phyloP scores from a whole-genome alignment of 2,329 filamentous ascomycete species.

The Penicillium sp. region DNA sequence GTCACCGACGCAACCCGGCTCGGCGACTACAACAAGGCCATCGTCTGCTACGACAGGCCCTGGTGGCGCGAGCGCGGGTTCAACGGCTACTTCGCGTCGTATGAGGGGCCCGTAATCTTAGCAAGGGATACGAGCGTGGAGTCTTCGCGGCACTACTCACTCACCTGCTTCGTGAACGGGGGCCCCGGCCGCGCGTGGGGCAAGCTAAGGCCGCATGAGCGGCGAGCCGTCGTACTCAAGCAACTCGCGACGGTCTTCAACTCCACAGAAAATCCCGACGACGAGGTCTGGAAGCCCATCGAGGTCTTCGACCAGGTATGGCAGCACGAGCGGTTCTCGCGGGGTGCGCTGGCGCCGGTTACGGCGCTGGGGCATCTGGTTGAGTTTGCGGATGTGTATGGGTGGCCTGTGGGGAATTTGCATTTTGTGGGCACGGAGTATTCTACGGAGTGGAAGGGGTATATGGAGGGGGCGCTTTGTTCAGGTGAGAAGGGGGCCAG shows the following conservation, averaged over 20 bases:
- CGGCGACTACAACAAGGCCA: conserved; percentile 44
- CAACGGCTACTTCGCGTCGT: conserved; percentile 46
- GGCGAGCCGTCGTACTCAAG: neutral
- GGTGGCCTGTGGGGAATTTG: conserved; percentile 42
- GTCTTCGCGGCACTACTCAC: conserved; percentile 29
- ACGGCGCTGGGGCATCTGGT: conserved; percentile 38
- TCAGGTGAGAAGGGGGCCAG: conserved; percentile 55
- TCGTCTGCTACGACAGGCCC: conserved; percentile 49
- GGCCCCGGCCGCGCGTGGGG: conserved; percentile 41
- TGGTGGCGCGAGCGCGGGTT: conserved; percentile 40
- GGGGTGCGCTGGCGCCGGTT: conserved; percentile 47
- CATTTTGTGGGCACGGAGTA: conserved; percentile 63
- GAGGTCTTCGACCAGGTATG: conserved; percentile 36
- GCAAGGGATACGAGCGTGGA: conserved; percentile 46
- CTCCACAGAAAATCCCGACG: conserved; percentile 16
- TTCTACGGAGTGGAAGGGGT: conserved; percentile 59
- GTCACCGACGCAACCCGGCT: conserved; percentile 36
- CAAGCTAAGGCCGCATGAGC: neutral
- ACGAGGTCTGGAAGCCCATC: conserved; percentile 42
- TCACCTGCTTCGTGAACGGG: conserved; percentile 50
- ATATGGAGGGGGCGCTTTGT: conserved; percentile 63
- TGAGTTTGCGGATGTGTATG: conserved; percentile 32
- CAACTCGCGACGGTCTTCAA: conserved; percentile 30
- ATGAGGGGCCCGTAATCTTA: conserved; percentile 44
- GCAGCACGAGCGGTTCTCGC: conserved; percentile 37